Conservation (phyloP, 257 asterid genomes). For the Plectranthus barbatus region DNA sequence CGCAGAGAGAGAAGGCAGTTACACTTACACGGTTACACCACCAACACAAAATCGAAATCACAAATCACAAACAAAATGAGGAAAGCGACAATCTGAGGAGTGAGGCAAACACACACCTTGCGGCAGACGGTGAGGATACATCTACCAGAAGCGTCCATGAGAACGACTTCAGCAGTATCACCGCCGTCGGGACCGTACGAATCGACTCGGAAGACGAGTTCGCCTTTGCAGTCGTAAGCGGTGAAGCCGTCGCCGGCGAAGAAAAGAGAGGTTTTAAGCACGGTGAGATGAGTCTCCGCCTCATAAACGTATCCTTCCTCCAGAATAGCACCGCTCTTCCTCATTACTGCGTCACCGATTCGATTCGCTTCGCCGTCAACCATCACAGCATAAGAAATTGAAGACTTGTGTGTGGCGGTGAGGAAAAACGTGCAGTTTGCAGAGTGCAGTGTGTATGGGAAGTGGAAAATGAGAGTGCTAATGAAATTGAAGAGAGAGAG, state of each 20-base stretch:
- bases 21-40: too few relatives aligned
- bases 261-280: slow-evolving; percentile 51
- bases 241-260: slow-evolving; percentile 58
- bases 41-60: background rate
- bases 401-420: background rate
- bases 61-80: background rate
- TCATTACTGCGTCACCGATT: slow-evolving; percentile 9
- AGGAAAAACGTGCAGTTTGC: background rate
- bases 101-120: slow-evolving; percentile 38
- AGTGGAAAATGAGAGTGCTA: background rate
- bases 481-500: background rate
- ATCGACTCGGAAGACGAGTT: slow-evolving; percentile 62
- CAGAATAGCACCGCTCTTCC: slow-evolving; percentile 26
- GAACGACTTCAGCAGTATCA: slow-evolving; percentile 41
- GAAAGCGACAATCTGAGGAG: background rate
- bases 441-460: too few relatives aligned
- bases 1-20: background rate
- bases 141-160: slow-evolving; percentile 56
- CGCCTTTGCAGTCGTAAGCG: slow-evolving; percentile 40
- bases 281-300: slow-evolving; percentile 42
- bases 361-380: background rate
- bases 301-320: slow-evolving; percentile 28
- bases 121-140: slow-evolving; percentile 71
- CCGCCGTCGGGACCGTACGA: slow-evolving; percentile 49
- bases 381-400: background rate